Conservation (phyloP, 495 filamentous ascomycete genomes). For the Annulohypoxylon maeteangense region DNA sequence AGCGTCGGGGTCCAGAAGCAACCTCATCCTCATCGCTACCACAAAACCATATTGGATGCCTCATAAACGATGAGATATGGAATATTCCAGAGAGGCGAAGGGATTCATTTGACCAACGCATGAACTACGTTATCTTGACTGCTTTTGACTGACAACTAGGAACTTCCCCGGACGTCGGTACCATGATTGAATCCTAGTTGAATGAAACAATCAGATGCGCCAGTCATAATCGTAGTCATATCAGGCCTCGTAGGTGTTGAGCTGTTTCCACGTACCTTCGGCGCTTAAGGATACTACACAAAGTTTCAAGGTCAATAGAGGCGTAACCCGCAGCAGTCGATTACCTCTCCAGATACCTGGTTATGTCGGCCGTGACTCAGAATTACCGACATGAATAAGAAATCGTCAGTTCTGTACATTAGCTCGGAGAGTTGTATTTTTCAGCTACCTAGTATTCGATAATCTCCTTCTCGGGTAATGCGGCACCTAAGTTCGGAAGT, state of each 20-base stretch:
- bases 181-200: not conserved
- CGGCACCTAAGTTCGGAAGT: slow-evolving; percentile 3
- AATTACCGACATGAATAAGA: not conserved
- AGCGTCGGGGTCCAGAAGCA: not conserved
- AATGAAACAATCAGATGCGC: not conserved
- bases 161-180: not conserved
- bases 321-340: not conserved
- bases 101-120: not conserved
- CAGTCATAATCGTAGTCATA: not conserved
- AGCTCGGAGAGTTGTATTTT: not conserved
- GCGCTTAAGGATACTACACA: not conserved
- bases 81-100: not conserved
- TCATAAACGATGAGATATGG: not conserved
- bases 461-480: not conserved
- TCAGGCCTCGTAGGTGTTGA: not conserved
- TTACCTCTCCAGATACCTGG: not conserved
- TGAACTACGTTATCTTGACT: slow-evolving; percentile 12
- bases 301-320: slow-evolving; percentile 8
- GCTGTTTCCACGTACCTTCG: not conserved
- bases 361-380: not conserved
- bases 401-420: not conserved
- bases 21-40: not conserved
- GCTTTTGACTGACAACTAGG: not conserved
- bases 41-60: slow-evolving; percentile 4
- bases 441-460: not conserved